Evolutionary conservation across 805 yeast species (phyloP).

Genomic region (Vanderwaltozyma tropicalis): DNA sequence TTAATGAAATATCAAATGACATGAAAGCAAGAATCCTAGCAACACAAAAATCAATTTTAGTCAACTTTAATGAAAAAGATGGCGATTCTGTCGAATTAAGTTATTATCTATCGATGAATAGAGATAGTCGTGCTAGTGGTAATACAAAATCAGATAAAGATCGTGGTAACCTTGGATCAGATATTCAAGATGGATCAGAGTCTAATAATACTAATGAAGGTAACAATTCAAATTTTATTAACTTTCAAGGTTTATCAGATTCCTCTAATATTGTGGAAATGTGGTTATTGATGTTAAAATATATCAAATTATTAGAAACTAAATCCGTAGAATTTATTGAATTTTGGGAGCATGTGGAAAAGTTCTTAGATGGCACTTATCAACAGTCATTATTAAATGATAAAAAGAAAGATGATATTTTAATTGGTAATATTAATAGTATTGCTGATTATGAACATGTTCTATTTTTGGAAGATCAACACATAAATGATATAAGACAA

Average conservation of each 20-base stretch:
- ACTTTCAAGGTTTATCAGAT: slow-evolving; percentile 31
- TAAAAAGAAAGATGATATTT: slow-evolving; percentile 28
- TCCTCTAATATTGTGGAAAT: slow-evolving; percentile 46
- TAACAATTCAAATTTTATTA: not conserved
- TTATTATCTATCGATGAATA: slow-evolving; percentile 23
- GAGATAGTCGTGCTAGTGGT: slow-evolving; percentile 9
- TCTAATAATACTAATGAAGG: not conserved
- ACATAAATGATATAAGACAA: slow-evolving; percentile 32
- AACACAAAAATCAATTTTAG: slow-evolving; percentile 32
- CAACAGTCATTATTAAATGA: slow-evolving; percentile 34
- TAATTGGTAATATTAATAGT: slow-evolving; percentile 19
- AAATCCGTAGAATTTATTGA: slow-evolving; percentile 34
- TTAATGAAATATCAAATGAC: slow-evolving; percentile 35
- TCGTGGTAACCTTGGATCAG: too few species aligned
- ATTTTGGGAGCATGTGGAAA: slow-evolving; percentile 47
- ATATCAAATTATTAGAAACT: slow-evolving; percentile 33
- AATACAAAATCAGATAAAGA: slow-evolving; percentile 3
- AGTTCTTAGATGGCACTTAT: slow-evolving; percentile 41
- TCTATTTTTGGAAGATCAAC: slow-evolving; percentile 31
- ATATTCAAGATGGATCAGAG: not conserved
- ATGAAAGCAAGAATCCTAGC: slow-evolving; percentile 32
- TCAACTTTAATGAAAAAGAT: slow-evolving; percentile 10
- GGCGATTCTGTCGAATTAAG: slow-evolving; percentile 24
- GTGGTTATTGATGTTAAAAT: slow-evolving; percentile 43
- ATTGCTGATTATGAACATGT: slow-evolving; percentile 24